Evolutionary conservation across 768 basidiomycete species (phyloP), one percentile per base, ranked within the genome.

Genomic region (Collybia mongolica): DNA sequence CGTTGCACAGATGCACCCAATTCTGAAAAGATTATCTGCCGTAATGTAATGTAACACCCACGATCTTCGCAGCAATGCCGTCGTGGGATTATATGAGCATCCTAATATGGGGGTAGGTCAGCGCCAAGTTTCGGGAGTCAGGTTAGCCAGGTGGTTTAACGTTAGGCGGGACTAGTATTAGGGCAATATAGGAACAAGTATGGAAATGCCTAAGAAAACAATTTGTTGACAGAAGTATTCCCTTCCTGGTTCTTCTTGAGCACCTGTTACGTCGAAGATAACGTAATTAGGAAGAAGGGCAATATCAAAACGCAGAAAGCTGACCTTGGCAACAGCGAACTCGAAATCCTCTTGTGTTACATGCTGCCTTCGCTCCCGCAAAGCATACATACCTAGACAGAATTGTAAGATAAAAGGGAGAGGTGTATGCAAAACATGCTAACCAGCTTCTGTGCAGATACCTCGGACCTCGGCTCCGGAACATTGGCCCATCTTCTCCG

Each of bases 401-500:
- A 52, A 49, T 29, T 29, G 43, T 37, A 11, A 57, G 23, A 20
- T 1, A n/a, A 29, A 8, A 44, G 23, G 24, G 24, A 14, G 15
- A 40, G 18, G 15, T 6, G 40, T 9, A 40, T 5, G 26, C 5
- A 36, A 42, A 22, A 68, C 84, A 52, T 49, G 32, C 14, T 32
- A 3, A 85, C 91, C 91, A n/a, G 93, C 94, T 74, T 96, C 93
- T 0, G 95, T 96, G 65, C 93, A 96, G 58, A 97, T 97, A 70
- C 94, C 96, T 14, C 96, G 81, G 14, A 98, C 96, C 67, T 99
- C 96, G 1, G 96, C 96, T 57, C 96, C 96, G 1, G 93, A 96
- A 65, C 96, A 98, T 63, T 97, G 93, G 0, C 96, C 96, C 96
- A 98, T 99, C 79, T 99, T 98, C 68, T 98, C 96, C 0, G 96